Evolutionary conservation across 1,284 basidiomycete genomes (phyloP).

Genomic region (Prillingera fragicola): DNA sequence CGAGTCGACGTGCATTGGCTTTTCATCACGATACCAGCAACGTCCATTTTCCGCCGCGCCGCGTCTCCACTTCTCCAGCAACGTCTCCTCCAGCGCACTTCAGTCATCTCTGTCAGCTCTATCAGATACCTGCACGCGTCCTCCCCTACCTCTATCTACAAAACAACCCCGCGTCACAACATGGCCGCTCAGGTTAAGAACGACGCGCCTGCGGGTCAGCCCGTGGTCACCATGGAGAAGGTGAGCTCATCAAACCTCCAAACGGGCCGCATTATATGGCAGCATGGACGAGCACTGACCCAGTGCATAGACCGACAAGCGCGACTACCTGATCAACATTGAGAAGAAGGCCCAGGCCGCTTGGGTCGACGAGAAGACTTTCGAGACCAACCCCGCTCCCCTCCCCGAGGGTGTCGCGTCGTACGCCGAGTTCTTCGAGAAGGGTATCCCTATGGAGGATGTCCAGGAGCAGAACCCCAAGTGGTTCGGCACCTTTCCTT

Average conservation of each 20-base stretch:
- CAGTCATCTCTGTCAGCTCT: no score
- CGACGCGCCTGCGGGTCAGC: conserved; percentile 29
- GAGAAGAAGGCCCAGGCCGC: conserved; percentile 77
- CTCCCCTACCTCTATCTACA: no score
- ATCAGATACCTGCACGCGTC: no score
- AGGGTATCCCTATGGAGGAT: conserved; percentile 50
- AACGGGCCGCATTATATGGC: background rate
- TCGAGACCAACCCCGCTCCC: conserved; percentile 78
- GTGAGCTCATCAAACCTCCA: conserved; percentile 10
- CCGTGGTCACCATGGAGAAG: conserved; percentile 46
- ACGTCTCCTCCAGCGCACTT: no score
- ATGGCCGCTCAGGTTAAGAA: conserved; percentile 33
- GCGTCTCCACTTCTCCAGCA: conserved; percentile 1
- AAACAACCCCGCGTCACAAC: no score
- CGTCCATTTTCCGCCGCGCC: conserved; percentile 4
- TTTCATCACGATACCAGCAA: conserved; percentile 3
- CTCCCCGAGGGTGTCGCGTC: conserved; percentile 60
- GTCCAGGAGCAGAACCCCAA: conserved; percentile 70
- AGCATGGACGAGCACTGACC: conserved; percentile 19
- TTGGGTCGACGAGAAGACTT: conserved; percentile 61
- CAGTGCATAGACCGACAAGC: conserved; percentile 74
- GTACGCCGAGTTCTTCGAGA: conserved; percentile 51
- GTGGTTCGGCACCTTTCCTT: conserved; percentile 95
- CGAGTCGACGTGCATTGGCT: conserved; percentile 5
- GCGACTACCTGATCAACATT: conserved; percentile 75